These are phyloP conservation scores for Oryza brachyantha DNA, from an alignment of 176 grass and related monocot genomes.

Conservation along the genomic window DNA sequence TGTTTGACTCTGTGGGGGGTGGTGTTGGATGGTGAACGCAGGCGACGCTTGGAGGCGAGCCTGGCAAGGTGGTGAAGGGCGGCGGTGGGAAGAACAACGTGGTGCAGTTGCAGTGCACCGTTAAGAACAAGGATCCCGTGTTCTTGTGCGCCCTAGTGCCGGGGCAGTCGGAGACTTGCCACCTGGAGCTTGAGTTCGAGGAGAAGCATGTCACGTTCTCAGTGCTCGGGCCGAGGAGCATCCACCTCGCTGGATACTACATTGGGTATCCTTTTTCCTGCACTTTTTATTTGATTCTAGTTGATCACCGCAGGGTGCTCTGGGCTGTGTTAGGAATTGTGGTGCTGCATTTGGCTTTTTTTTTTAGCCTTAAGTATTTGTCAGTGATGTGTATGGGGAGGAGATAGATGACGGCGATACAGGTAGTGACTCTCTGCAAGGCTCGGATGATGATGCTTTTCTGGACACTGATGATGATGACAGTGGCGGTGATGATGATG, in stretches of 20 bases:
- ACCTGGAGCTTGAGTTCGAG: conserved; percentile 82
- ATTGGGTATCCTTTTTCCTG: conserved; percentile 58
- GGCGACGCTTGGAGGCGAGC: conserved; percentile 63
- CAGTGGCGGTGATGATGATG: conserved; percentile 11
- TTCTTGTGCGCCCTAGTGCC: conserved; percentile 57
- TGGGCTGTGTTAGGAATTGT: not conserved
- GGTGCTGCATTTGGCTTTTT: not conserved
- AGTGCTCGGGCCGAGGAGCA: conserved; percentile 58
- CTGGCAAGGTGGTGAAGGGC: conserved; percentile 32
- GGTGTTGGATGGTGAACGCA: conserved; percentile 19
- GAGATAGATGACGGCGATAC: conserved; percentile 64
- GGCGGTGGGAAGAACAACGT: conserved; percentile 26
- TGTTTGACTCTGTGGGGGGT: not conserved
- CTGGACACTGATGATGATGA: conserved; percentile 7
- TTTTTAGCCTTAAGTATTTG: conserved; percentile 47
- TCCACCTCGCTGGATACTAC: conserved; percentile 74
- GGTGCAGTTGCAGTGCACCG: conserved; percentile 68
- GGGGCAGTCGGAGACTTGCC: conserved; percentile 38
- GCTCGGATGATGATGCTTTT: conserved; percentile 47
- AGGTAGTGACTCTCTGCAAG: conserved; percentile 33
- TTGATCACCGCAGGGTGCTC: not conserved
- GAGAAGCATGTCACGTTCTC: conserved; percentile 73
- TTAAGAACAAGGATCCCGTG: conserved; percentile 48
- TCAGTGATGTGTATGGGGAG: conserved; percentile 57
- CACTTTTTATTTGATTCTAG: not conserved